Evolutionary conservation across 225 moss, liverwort and hornwort genomes (phyloP).

Genomic region (Rhytidiadelphus loreus): DNA sequence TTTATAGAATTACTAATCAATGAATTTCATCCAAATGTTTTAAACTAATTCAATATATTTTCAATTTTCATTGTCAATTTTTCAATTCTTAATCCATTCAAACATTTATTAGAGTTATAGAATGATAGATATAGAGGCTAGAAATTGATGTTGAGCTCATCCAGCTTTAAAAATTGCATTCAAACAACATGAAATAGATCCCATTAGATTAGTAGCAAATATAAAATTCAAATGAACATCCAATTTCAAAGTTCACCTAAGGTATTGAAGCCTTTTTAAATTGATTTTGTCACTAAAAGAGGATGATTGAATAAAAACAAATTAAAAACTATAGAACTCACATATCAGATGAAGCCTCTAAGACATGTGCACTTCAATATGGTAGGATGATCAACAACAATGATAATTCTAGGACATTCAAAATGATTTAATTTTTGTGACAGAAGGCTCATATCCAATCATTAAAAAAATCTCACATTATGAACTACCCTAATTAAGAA

Average conservation of each 20-base stretch:
- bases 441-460: not conserved
- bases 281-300: not conserved
- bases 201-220: not conserved
- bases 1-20: not conserved
- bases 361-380: not conserved
- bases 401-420: not conserved
- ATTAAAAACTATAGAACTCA: not conserved
- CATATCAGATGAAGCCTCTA: not conserved
- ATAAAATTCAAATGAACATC: too few species aligned
- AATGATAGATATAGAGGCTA: not conserved
- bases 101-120: not conserved
- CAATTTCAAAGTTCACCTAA: not conserved
- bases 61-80: not conserved
- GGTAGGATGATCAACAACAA: not conserved
- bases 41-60: not conserved
- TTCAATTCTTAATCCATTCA: not conserved
- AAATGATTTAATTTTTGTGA: not conserved
- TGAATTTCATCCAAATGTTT: not conserved
- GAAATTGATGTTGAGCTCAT: not conserved
- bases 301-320: not conserved
- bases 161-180: not conserved
- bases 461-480: too few species aligned
- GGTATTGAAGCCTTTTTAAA: not conserved
- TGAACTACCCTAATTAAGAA: too few species aligned
- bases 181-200: not conserved